Conservation (phyloP, 2,329 filamentous ascomycete species). For the Septoria linicola region DNA sequence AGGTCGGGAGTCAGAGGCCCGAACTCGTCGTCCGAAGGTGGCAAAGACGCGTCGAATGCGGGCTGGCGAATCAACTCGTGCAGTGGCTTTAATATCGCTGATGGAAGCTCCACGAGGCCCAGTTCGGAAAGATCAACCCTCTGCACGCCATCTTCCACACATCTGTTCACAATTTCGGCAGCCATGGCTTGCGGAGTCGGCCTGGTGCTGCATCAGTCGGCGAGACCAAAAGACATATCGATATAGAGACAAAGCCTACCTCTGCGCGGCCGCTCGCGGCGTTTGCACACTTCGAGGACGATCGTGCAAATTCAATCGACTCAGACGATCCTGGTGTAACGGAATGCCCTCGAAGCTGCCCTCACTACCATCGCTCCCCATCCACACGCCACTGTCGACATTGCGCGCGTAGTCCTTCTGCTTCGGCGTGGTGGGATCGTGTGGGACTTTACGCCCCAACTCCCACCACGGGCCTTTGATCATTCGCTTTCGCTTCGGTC, state of each 20-base stretch:
- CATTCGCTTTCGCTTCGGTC: conserved; percentile 59
- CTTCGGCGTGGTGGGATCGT: conserved; percentile 40
- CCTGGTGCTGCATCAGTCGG: conserved; percentile 12
- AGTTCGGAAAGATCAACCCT: conserved; percentile 60
- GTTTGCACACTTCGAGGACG: background rate
- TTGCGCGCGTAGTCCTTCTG: conserved; percentile 55
- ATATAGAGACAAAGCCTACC: background rate
- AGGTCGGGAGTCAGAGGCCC: conserved; percentile 59
- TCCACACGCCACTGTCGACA: conserved; percentile 67
- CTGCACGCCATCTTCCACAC: conserved; percentile 57
- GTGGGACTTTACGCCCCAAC: conserved; percentile 27
- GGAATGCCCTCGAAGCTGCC: conserved; percentile 12
- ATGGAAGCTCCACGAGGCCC: conserved; percentile 55
- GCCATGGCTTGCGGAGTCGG: conserved; percentile 25
- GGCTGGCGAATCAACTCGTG: conserved; percentile 39
- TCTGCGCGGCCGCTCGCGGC: conserved; percentile 1
- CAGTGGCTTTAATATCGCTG: conserved; percentile 58
- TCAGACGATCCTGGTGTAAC: conserved; percentile 1
- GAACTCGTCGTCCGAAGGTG: conserved; percentile 58
- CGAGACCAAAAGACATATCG: background rate
- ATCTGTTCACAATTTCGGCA: conserved; percentile 29
- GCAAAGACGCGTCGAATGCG: conserved; percentile 29
- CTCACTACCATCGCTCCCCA: conserved; percentile 59
- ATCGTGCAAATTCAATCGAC: conserved; percentile 3
- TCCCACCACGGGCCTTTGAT: conserved; percentile 69